These are phyloP conservation scores for Rhododendron kiyosumense DNA, from an alignment of 148 eudicot genomes.

Conservation along the genomic window DNA sequence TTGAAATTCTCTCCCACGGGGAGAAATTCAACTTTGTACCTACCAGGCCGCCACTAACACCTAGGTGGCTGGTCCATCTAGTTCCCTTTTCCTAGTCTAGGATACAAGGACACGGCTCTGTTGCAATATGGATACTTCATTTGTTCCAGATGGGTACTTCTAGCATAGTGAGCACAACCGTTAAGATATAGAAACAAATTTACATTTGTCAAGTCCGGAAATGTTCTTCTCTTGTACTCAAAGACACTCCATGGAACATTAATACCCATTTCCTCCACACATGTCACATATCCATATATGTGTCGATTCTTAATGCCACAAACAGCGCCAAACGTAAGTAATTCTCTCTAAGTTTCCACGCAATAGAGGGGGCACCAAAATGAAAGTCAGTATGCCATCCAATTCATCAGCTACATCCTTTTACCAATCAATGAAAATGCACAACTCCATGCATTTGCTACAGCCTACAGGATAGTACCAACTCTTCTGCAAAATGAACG, in stretches of 20 bases:
- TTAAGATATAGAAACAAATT: neutral
- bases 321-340: neutral
- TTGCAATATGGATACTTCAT: neutral
- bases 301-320: neutral
- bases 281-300: neutral
- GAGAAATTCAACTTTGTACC: neutral
- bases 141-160: neutral
- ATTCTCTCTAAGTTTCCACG: neutral
- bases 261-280: neutral
- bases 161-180: neutral
- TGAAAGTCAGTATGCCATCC: neutral
- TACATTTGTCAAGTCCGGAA: neutral
- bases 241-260: neutral
- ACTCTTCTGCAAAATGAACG: neutral
- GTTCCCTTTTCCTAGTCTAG: neutral
- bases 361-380: neutral
- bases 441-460: neutral
- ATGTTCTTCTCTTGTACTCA: neutral
- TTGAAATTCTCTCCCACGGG: neutral
- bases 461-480: neutral
- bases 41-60: neutral
- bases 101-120: neutral
- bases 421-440: neutral
- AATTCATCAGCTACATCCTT: neutral
- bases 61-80: neutral